Percentiles rank a stretch among this genome's conserved stretches.
Conservation (phyloP, 768 basidiomycete species). For the Suillus alpinus region DNA sequence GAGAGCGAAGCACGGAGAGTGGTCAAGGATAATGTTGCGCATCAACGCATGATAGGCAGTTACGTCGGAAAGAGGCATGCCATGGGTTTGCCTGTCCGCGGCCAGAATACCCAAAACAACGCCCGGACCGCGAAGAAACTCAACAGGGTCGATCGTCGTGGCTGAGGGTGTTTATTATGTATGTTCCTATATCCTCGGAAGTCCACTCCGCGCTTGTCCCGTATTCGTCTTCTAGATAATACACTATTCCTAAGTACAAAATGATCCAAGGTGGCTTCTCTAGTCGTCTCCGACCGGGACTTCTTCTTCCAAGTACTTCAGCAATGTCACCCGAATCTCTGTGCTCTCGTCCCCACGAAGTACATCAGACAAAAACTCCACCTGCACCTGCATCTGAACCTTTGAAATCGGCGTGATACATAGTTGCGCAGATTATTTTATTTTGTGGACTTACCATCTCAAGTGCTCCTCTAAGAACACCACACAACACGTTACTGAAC, state of each 20-base stretch:
- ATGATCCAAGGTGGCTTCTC: slow-evolving; percentile 17
- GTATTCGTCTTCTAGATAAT: neutral
- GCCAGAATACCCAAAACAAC: slow-evolving; percentile 90
- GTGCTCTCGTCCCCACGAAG: slow-evolving; percentile 92
- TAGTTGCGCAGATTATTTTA: neutral
- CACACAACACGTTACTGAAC: slow-evolving; percentile 96
- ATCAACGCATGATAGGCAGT: slow-evolving; percentile 91
- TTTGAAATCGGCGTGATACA: slow-evolving; percentile 29
- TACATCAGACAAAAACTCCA: slow-evolving; percentile 84
- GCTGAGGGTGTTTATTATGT: slow-evolving; percentile 21
- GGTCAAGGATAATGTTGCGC: slow-evolving; percentile 87
- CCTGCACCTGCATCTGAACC: slow-evolving; percentile 96
- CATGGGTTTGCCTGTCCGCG: slow-evolving; percentile 90
- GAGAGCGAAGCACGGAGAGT: slow-evolving; percentile 84
- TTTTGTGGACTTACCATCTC: slow-evolving; percentile 76
- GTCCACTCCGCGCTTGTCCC: neutral
- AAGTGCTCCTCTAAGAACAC: slow-evolving; percentile 86
- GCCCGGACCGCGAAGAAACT: slow-evolving; percentile 88
- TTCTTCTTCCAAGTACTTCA: slow-evolving; percentile 95
- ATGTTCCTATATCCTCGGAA: slow-evolving; percentile 12
- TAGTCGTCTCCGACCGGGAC: slow-evolving; percentile 91
- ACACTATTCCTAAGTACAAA: neutral
- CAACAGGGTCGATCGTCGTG: slow-evolving; percentile 75
- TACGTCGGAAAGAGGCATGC: slow-evolving; percentile 93
- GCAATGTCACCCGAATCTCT: slow-evolving; percentile 85